Conservation (phyloP, 2,329 filamentous ascomycete species). For the Trichophyton simii region DNA sequence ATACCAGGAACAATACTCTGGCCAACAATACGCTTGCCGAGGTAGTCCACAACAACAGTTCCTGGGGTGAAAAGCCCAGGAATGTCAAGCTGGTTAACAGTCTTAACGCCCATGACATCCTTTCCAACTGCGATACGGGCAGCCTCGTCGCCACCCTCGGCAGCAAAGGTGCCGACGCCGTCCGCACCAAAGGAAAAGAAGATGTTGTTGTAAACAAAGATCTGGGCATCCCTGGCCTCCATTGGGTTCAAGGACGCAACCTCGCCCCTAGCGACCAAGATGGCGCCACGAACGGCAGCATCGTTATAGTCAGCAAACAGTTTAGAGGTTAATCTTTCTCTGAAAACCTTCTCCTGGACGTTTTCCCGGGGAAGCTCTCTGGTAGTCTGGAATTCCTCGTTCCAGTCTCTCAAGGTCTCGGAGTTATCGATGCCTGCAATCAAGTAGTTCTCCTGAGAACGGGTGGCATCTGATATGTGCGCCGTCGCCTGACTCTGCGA, state of each 20-base stretch:
- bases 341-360: conserved; percentile 90
- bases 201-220: conserved; percentile 99
- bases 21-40: conserved; percentile 91
- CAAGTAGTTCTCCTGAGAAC: conserved; percentile 85
- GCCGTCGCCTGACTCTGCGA: conserved; percentile 48
- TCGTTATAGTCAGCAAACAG: conserved; percentile 97
- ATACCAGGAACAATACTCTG: conserved; percentile 98
- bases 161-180: conserved; percentile 91
- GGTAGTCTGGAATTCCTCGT: conserved; percentile 96
- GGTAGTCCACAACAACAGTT: conserved; percentile 90
- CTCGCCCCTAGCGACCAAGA: conserved; percentile 83
- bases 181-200: conserved; percentile 98
- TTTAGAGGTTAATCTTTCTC: conserved; percentile 86
- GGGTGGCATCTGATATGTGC: conserved; percentile 72
- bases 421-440: conserved; percentile 85
- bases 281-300: conserved; percentile 79
- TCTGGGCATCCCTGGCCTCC: conserved; percentile 82
- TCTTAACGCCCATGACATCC: conserved; percentile 84
- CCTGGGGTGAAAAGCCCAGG: conserved; percentile 88
- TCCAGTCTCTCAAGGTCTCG: conserved; percentile 93
- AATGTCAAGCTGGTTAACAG: conserved; percentile 95
- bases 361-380: conserved; percentile 86
- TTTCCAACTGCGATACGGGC: conserved; percentile 92
- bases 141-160: conserved; percentile 91
- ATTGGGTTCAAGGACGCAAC: conserved; percentile 90